A percentile compares a stretch with the other conserved stretches of the same genome.
phyloP scores from a whole-genome alignment of 176 grass and related monocot species.

The Eleusine coracana region DNA sequence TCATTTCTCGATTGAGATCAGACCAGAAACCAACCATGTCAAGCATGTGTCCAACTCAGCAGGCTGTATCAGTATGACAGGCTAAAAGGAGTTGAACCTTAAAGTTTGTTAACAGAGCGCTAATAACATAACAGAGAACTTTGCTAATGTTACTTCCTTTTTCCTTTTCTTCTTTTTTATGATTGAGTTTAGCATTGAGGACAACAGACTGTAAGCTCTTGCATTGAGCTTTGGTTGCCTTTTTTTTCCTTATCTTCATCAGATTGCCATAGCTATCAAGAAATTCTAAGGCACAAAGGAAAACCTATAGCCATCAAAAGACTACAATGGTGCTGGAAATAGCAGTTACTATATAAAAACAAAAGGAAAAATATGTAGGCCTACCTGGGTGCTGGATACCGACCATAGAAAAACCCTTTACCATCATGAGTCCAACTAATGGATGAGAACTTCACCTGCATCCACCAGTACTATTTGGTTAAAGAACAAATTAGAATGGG shows the following conservation, averaged over 20 bases:
- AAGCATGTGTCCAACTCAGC: constrained; percentile 8
- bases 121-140: constrained; percentile 7
- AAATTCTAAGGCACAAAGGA: not conserved
- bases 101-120: not conserved
- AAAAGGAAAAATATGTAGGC: not conserved
- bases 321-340: not conserved
- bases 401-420: constrained; percentile 94
- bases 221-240: not conserved
- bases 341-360: not conserved
- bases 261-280: not conserved
- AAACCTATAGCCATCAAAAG: not conserved
- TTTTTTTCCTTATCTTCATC: not conserved
- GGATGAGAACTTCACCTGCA: constrained; percentile 92
- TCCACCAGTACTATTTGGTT: constrained; percentile 26
- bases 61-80: not conserved
- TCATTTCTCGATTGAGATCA: not conserved
- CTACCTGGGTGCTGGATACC: constrained; percentile 86
- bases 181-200: not conserved
- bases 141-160: not conserved
- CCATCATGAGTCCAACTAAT: constrained; percentile 88
- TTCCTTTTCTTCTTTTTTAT: not conserved
- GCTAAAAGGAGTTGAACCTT: not conserved
- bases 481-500: constrained; percentile 30
- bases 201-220: not conserved
- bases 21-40: not conserved